Conservation (phyloP, 2,329 filamentous ascomycete species). For the Epichloe coenophiala region DNA sequence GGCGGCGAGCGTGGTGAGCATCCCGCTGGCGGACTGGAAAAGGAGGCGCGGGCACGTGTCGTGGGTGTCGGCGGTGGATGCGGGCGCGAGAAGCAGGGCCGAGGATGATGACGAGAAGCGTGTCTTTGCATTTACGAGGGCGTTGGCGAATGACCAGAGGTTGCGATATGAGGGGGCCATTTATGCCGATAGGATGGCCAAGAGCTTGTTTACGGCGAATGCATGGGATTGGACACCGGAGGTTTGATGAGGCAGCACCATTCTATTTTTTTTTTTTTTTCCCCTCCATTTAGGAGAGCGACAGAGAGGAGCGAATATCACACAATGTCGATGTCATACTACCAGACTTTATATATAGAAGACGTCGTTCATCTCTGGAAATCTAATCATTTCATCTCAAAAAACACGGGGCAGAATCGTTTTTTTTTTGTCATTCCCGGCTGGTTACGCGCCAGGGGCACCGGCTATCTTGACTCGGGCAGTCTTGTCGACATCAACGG, state of each 20-base stretch:
- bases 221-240: slow-evolving; percentile 49
- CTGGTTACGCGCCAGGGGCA: slow-evolving; percentile 5
- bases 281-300: too few species aligned
- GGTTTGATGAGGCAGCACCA: slow-evolving; percentile 9
- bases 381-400: too few species aligned
- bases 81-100: slow-evolving; percentile 3
- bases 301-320: too few species aligned
- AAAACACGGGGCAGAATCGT: too few species aligned
- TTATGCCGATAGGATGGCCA: slow-evolving; percentile 37
- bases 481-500: slow-evolving; percentile 12
- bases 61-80: slow-evolving; percentile 22
- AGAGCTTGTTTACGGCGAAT: slow-evolving; percentile 39
- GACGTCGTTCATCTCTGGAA: too few species aligned
- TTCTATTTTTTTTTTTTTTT: too few species aligned
- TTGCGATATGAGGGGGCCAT: slow-evolving; percentile 35
- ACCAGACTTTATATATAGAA: too few species aligned
- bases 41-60: slow-evolving; percentile 23
- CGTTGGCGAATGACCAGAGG: slow-evolving; percentile 35
- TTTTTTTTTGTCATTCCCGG: too few species aligned
- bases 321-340: too few species aligned
- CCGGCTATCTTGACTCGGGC: slow-evolving; percentile 14
- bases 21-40: slow-evolving; percentile 34
- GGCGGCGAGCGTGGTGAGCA: slow-evolving; percentile 28
- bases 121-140: slow-evolving; percentile 36
- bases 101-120: slow-evolving; percentile 10